Evolutionary conservation across 192 early-diverging fungal genomes (phyloP).

Genomic region (Dissophora globulifera): DNA sequence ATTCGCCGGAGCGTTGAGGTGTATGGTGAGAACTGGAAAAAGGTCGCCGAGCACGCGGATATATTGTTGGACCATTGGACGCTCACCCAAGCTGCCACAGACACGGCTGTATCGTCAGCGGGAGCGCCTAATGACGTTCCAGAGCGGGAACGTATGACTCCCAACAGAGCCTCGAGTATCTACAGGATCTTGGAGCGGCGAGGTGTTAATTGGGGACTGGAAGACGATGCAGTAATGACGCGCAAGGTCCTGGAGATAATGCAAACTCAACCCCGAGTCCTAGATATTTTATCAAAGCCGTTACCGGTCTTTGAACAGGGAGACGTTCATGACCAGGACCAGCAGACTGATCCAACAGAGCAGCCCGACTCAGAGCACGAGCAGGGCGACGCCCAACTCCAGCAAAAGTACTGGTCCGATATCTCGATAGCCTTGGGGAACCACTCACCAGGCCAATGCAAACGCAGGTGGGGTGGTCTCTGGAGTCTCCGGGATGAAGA

Average conservation of each 20-base stretch:
- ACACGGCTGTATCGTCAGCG: neutral
- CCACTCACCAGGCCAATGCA: slow-evolving; percentile 37
- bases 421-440: slow-evolving; percentile 29
- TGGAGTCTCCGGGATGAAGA: slow-evolving; percentile 13
- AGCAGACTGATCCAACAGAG: too few relatives aligned
- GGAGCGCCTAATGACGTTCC: neutral
- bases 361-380: too few relatives aligned
- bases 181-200: slow-evolving; percentile 17
- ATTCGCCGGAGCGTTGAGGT: slow-evolving; percentile 29
- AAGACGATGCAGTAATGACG: slow-evolving; percentile 44
- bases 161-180: slow-evolving; percentile 1
- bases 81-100: neutral
- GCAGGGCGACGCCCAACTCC: too few relatives aligned
- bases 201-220: slow-evolving; percentile 31
- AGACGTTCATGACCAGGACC: neutral
- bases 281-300: slow-evolving; percentile 10
- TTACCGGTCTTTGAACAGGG: too few relatives aligned
- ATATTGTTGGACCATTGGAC: slow-evolving; percentile 22
- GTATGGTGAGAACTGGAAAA: slow-evolving; percentile 51
- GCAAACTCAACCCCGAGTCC: neutral
- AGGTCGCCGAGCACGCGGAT: slow-evolving; percentile 19
- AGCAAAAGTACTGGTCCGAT: slow-evolving; percentile 24
- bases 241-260: slow-evolving; percentile 22
- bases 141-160: neutral
- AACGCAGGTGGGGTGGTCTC: slow-evolving; percentile 37